Evolutionary conservation across 495 filamentous ascomycete genomes (phyloP).

Genomic region (Xylaria venustula): DNA sequence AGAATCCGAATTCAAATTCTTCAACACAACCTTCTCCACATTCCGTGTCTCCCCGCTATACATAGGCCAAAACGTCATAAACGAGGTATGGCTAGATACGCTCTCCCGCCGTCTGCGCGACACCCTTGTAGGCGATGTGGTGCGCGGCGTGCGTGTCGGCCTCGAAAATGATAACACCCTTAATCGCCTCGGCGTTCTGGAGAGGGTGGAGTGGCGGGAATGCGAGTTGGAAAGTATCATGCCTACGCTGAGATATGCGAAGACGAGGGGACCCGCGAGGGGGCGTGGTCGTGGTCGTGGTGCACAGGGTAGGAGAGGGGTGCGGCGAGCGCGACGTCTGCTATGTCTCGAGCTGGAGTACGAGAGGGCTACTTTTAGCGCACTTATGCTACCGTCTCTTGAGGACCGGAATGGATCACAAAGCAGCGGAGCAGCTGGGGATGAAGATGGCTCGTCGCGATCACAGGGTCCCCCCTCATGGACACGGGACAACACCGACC

Average conservation of each 20-base stretch:
- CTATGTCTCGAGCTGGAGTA: constrained; percentile 39
- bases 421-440: not conserved
- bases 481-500: constrained; percentile 14
- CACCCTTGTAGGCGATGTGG: constrained; percentile 45
- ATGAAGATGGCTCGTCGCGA: not conserved
- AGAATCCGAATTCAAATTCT: constrained; percentile 34
- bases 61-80: constrained; percentile 31
- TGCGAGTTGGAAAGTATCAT: constrained; percentile 22
- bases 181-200: constrained; percentile 38
- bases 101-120: constrained; percentile 42
- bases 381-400: constrained; percentile 38
- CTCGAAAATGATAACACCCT: constrained; percentile 28
- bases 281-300: constrained; percentile 5
- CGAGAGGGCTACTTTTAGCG: constrained; percentile 39
- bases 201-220: constrained; percentile 35
- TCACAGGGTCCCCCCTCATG: constrained; percentile 11
- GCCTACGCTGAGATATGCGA: constrained; percentile 1
- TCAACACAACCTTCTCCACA: constrained; percentile 49
- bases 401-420: not conserved
- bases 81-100: constrained; percentile 23
- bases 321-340: constrained; percentile 10
- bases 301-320: not conserved
- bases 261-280: not conserved
- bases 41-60: constrained; percentile 46
- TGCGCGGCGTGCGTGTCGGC: constrained; percentile 48